Evolutionary conservation across 495 filamentous ascomycete genomes (phyloP).

Genomic region (Wilcoxina mikolae): DNA sequence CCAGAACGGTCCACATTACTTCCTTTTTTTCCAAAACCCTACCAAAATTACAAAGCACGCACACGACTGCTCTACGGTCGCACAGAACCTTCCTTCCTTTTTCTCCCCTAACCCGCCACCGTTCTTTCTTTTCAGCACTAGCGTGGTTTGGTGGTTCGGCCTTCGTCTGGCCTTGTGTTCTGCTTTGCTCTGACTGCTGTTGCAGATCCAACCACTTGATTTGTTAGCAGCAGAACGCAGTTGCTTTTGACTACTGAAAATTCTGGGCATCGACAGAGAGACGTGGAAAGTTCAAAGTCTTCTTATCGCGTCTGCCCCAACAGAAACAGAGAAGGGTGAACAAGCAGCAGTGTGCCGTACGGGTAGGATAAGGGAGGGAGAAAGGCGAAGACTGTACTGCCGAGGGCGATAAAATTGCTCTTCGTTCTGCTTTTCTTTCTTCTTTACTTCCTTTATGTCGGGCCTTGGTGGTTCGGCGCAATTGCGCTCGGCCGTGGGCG

Average conservation of each 20-base stretch:
- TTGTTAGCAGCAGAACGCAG: background rate
- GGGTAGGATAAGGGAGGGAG: background rate
- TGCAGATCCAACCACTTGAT: background rate
- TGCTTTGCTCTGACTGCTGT: background rate
- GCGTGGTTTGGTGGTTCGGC: too few relatives aligned
- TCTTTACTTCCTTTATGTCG: conserved; percentile 4
- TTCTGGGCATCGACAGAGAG: background rate
- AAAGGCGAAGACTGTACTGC: background rate
- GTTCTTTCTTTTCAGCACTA: too few relatives aligned
- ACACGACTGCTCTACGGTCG: too few relatives aligned
- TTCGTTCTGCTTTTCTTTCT: background rate
- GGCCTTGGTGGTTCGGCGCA: conserved; percentile 3
- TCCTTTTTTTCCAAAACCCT: too few relatives aligned
- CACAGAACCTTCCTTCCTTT: too few relatives aligned
- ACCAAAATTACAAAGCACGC: too few relatives aligned
- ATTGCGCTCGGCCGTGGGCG: background rate
- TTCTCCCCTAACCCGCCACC: too few relatives aligned
- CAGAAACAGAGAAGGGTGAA: background rate
- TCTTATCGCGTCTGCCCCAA: background rate
- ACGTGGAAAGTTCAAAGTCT: too few relatives aligned
- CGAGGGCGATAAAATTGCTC: background rate
- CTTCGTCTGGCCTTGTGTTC: too few relatives aligned
- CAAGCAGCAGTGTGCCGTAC: background rate
- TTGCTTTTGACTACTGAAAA: background rate
- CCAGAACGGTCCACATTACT: too few relatives aligned